These are phyloP conservation scores for Lachnellula hyalina DNA, from an alignment of 2,329 filamentous ascomycete species.

Conservation along the genomic window DNA sequence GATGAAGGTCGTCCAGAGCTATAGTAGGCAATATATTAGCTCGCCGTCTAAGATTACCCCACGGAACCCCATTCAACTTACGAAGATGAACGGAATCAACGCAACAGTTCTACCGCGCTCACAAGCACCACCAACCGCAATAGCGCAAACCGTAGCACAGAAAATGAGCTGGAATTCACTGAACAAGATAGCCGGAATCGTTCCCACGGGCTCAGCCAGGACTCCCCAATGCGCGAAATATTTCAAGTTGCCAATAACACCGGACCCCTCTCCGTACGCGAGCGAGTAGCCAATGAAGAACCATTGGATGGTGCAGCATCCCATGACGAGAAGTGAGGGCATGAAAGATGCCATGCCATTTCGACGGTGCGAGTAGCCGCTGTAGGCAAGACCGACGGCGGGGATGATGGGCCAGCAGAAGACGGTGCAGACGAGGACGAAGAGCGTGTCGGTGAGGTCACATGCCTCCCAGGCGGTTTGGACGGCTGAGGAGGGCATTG, in stretches of 20 bases:
- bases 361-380: conserved; percentile 56
- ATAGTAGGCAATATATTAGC: neutral
- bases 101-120: conserved; percentile 58
- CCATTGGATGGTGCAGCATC: conserved; percentile 47
- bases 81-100: conserved; percentile 63
- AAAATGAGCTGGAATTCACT: conserved; percentile 62
- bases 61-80: conserved; percentile 31
- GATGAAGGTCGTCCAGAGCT: conserved; percentile 60
- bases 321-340: conserved; percentile 52
- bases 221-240: conserved; percentile 58
- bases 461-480: conserved; percentile 44
- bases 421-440: conserved; percentile 51
- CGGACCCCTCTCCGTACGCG: conserved; percentile 52
- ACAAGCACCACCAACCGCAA: conserved; percentile 49
- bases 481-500: conserved; percentile 29
- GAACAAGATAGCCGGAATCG: conserved; percentile 60
- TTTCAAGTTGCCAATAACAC: conserved; percentile 56
- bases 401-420: conserved; percentile 63
- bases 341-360: conserved; percentile 58
- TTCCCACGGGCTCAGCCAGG: conserved; percentile 52
- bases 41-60: too few relatives aligned
- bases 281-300: conserved; percentile 62
- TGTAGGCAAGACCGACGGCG: conserved; percentile 60
- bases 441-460: conserved; percentile 46
- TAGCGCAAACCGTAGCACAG: conserved; percentile 48